These are phyloP conservation scores for Blastomyces gilchristii DNA, from an alignment of 2,329 filamentous ascomycete genomes.

Conservation along the genomic window DNA sequence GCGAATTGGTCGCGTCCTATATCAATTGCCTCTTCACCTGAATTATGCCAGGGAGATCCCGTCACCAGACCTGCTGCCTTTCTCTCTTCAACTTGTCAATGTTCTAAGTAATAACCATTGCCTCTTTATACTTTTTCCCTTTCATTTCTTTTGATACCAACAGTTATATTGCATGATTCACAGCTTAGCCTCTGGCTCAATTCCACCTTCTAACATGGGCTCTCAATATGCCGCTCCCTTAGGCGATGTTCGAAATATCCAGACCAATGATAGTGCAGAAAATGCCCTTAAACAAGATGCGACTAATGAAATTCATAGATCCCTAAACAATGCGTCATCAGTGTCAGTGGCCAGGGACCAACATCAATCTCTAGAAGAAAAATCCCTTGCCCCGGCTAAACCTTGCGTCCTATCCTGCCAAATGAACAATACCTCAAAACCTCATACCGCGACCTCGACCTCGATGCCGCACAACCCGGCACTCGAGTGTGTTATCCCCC, in stretches of 20 bases:
- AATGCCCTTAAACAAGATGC: not conserved
- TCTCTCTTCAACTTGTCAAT: not conserved
- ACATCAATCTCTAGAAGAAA: not conserved
- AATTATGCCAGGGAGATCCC: not conserved
- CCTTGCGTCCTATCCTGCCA: not conserved
- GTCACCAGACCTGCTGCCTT: not conserved
- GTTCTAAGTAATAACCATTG: not conserved
- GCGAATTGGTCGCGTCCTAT: not conserved
- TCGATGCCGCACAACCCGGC: not conserved
- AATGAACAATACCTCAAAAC: not conserved
- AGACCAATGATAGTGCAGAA: not conserved
- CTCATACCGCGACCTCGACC: not conserved
- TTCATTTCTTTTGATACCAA: not conserved
- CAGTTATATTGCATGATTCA: not conserved
- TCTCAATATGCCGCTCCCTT: not conserved
- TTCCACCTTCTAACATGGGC: not conserved
- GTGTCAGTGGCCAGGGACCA: not conserved
- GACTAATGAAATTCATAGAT: not conserved
- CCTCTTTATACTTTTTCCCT: not conserved
- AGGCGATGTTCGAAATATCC: not conserved
- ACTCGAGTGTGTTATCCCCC: not conserved
- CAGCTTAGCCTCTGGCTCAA: not conserved
- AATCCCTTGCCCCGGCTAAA: not conserved
- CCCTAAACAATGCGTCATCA: not conserved
- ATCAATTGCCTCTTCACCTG: not conserved